These are phyloP conservation scores for Wickerhamiella allomyrinae DNA, from an alignment of 805 yeast species.

Conservation along the genomic window DNA sequence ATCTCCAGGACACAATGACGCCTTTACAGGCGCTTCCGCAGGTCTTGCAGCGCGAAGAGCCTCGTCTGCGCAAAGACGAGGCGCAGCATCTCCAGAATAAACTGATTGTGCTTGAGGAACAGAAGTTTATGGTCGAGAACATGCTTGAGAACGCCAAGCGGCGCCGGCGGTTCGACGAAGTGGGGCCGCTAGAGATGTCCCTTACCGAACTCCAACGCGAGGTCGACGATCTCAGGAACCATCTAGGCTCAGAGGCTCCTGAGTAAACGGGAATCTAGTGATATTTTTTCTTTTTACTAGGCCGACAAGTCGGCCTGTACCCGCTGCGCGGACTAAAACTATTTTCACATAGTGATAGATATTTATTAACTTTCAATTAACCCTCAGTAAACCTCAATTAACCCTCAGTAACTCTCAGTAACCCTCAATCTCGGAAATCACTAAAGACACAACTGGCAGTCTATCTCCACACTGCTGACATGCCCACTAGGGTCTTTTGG, in stretches of 20 bases:
- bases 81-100: conserved; percentile 29
- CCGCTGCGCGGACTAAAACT: too few relatives aligned
- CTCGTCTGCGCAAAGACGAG: conserved; percentile 17
- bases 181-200: neutral
- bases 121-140: conserved; percentile 52
- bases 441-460: too few relatives aligned
- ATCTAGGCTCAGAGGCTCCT: neutral
- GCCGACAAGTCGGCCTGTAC: too few relatives aligned
- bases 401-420: too few relatives aligned
- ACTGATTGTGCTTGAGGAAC: conserved; percentile 79
- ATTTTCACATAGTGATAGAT: too few relatives aligned
- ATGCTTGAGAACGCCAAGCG: conserved; percentile 47
- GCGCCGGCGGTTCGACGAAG: neutral
- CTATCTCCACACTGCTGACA: too few relatives aligned
- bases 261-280: neutral
- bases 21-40: conserved; percentile 48
- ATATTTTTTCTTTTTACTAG: neutral
- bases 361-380: too few relatives aligned
- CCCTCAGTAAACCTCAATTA: too few relatives aligned
- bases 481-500: conserved; percentile 9
- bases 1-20: conserved; percentile 53
- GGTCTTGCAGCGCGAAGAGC: conserved; percentile 23
- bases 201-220: neutral
- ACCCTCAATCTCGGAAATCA: too few relatives aligned
- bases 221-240: neutral